Evolutionary conservation across 768 basidiomycete species (phyloP), one percentile per base, ranked within the genome.

Genomic region (Amanita phalloides): DNA sequence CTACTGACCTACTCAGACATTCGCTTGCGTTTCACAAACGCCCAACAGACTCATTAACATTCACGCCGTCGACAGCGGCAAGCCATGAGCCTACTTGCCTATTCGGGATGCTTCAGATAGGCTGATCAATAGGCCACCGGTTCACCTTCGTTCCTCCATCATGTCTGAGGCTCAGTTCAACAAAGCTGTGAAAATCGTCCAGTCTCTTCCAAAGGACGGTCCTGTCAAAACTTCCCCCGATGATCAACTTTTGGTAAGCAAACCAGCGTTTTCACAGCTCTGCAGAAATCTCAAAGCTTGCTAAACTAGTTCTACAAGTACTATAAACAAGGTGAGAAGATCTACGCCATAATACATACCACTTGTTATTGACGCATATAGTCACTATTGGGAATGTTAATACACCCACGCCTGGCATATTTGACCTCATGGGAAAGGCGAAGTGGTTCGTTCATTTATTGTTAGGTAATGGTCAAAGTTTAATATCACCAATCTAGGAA

Each of bases 361-460:
- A 30, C n/a, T 37, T 38, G 14, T 50, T 46, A 42, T 49, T 4
- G 33, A 37, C 53, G 36, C 25, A 20, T 56, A 13, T 53, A 92
- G 91, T 79, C 42, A 90, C 74, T 6, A 62, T 79, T 35, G 92
- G 93, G 47, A 84, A 94, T 65, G 75, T 76, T 58, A 84, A 76
- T 64, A 81, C 70, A 48, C 0, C 65, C 23, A 70, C 77, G 23
- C 87, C 88, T 41, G 89, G 90, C 41, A 53, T 92, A 70, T 63
- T 96, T 36, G 90, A 95, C 64, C 94, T 96, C 61, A 68, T 71
- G 20, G 94, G 85, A 57, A 93, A 88, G 69, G 84, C 82, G 57
- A 98, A 97, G 74, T 95, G 92, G 91, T 91, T 47, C 56, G 68
- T 13, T 47, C 33, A 35, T n/a, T 32, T 35, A 21, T 54, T 43